Evolutionary conservation across 1,139 yeast species (phyloP), one percentile per base, ranked within the genome.

Genomic region (Kurtzmaniella quercitrusa): DNA sequence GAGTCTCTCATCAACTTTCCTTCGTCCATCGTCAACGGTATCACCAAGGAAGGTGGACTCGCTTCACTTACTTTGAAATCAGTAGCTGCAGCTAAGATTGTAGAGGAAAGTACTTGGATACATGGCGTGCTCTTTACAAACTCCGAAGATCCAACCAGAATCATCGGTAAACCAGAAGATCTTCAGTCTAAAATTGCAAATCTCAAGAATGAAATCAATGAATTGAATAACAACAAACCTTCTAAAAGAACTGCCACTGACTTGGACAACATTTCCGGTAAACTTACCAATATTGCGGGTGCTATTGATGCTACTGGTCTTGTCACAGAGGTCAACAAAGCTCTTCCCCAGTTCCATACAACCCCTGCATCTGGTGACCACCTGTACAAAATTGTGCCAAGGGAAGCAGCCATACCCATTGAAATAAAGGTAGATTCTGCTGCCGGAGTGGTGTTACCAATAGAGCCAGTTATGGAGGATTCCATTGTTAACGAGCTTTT

Each of bases 21-120:
- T 11, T 68, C 74, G 2, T 68, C 76, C 0, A 63, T 72, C 1
- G 57, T 69, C 38, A 68, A 68, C 43, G 78, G 77, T 2, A 56
- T 67, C n/a, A 69, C 76, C 0, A 59, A 57, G 14, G 74, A 71
- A 49, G 74, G 73, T 9, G 77, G 77, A n/a, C 57, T 72, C 28
- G 63, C 61, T 36, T 67, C 75, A 3, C 58, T 72, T 43, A 70
- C 77, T 0, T 70, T 68, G 52, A 72, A 72, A 48, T 66, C 76
- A 1, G 59, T 71, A 17, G 66, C 62, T 19, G 67, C 71, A 44
- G 66, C 67, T 17, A 57, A 60, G 41, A 62, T 63, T 33, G 67
- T 68, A 17, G 76, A 72, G 44, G 66, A 63, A 41, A 51, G 60
- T 38, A 72, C 68, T 42, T 54, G 65, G 53, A 60, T 70, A 53